Percentiles rank a stretch among this genome's conserved stretches.
These are phyloP conservation scores for Scolecobasidium constrictum DNA, from an alignment of 2,329 filamentous ascomycete genomes.

Conservation along the genomic window DNA sequence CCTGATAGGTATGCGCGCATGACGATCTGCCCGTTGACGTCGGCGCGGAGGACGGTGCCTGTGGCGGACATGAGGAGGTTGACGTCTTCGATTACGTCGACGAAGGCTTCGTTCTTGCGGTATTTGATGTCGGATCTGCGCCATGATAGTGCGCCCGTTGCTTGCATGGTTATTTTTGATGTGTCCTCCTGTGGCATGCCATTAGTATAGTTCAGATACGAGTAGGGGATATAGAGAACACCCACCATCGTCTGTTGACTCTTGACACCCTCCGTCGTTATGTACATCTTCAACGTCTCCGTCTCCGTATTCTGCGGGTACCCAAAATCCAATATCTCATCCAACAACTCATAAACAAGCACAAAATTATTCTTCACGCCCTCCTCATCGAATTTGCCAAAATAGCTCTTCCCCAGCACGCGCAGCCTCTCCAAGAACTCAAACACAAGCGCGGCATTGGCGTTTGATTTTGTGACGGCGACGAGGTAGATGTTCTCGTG, in stretches of 20 bases:
- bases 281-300: constrained; percentile 99
- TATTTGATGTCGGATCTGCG: constrained; percentile 96
- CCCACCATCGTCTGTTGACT: constrained; percentile 60
- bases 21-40: constrained; percentile 94
- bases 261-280: constrained; percentile 97
- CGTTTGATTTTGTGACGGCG: constrained; percentile 96
- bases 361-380: constrained; percentile 99
- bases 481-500: constrained; percentile 99
- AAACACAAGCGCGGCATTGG: constrained; percentile 94
- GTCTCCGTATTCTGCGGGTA: constrained; percentile 99
- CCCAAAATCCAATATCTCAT: constrained; percentile 97
- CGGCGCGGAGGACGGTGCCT: constrained; percentile 84
- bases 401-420: constrained; percentile 84
- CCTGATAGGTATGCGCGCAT: constrained; percentile 97
- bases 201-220: constrained; percentile 7
- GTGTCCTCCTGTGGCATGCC: constrained; percentile 67
- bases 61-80: constrained; percentile 99
- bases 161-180: constrained; percentile 98
- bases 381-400: constrained; percentile 98
- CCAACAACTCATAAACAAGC: constrained; percentile 90
- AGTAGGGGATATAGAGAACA: not conserved
- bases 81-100: constrained; percentile 98
- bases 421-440: constrained; percentile 95
- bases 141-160: constrained; percentile 94
- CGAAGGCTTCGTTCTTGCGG: constrained; percentile 98